phyloP scores from a whole-genome alignment of 2,329 filamentous ascomycete genomes.

The Didymella segeticola region DNA sequence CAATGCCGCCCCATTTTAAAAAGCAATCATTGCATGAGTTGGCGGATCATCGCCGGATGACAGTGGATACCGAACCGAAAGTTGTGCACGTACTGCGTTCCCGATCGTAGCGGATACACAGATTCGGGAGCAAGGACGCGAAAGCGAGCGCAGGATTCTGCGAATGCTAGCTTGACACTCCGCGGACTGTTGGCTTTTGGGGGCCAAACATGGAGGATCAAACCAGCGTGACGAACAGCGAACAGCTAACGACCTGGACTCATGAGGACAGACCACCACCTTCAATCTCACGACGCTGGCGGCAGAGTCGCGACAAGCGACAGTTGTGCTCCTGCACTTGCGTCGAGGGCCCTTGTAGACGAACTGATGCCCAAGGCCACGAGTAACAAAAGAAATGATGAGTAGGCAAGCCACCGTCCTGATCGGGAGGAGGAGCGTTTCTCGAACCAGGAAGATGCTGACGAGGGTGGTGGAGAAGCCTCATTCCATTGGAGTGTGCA shows the following conservation, averaged over 20 bases:
- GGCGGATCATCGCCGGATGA: constrained; percentile 36
- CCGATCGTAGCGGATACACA: constrained; percentile 23
- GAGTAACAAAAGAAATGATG: constrained; percentile 26
- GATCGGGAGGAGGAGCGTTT: constrained; percentile 25
- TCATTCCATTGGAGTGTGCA: constrained; percentile 30
- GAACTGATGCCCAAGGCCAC: constrained; percentile 14
- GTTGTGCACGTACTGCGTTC: constrained; percentile 19
- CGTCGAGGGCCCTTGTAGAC: constrained; percentile 27
- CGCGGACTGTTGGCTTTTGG: constrained; percentile 32
- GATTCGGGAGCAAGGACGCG: constrained; percentile 20
- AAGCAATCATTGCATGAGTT: constrained; percentile 32
- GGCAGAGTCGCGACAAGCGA: constrained; percentile 15
- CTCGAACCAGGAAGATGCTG: constrained; percentile 17
- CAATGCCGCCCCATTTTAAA: constrained; percentile 30
- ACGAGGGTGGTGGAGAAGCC: constrained; percentile 22
- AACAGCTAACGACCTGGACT: constrained; percentile 20
- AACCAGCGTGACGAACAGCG: constrained; percentile 5
- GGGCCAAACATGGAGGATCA: constrained; percentile 22
- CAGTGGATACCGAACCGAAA: constrained; percentile 21
- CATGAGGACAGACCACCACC: constrained; percentile 16
- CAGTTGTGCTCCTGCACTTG: constrained; percentile 36
- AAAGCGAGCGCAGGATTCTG: constrained; percentile 12
- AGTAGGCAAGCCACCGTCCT: constrained; percentile 25
- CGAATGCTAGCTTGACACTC: constrained; percentile 21
- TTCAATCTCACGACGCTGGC: constrained; percentile 23